Evolutionary conservation across 1,284 basidiomycete genomes (phyloP), one percentile per base, ranked within the genome.

Genomic region (Inonotus hispidus): DNA sequence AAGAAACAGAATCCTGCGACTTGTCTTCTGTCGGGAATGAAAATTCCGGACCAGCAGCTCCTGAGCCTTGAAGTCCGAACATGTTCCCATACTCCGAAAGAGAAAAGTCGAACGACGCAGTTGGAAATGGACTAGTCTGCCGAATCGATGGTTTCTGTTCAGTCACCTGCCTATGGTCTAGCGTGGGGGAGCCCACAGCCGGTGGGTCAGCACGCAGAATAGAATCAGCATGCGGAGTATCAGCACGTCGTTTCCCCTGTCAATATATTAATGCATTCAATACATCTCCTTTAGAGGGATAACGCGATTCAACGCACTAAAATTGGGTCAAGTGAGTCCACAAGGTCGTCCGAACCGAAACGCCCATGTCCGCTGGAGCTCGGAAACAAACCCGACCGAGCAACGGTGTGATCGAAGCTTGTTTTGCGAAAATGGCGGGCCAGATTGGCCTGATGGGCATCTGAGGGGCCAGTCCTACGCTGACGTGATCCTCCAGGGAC

Each of bases 341-440:
- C n/a, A 16, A 55, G 57, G 13, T 59, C 61, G 45, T 62, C 57
- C 7, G 61, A 58, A 43, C 52, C 47, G 23, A 46, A 21, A 14
- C 57, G 49, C 1, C 54, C 21, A 56, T 50, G 47, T 19, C 86
- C 87, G 67, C 78, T 79, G 59, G 83, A 72, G 55, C 79, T 81
- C 38, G 77, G 70, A 63, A 85, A 75, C 59, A 86, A 80, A 47
- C 82, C 83, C 65, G 89, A 83, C 66, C 82, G 82, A 41, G 82
- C 79, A 32, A 94, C 85, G 0, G 92, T 93, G 72, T 94, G 93
- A 74, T 95, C 93, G 71, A 94, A 95, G 72, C 90, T 93, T 49
- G 93, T 93, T 79, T 95, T 94, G 65, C 93, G 84, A 61, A 94
- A 90, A 69, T 90, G 87, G 63, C 87, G 83, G 5, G 82, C 77